phyloP scores from a whole-genome alignment of 495 filamentous ascomycete species.

The Tuber calosporum region DNA sequence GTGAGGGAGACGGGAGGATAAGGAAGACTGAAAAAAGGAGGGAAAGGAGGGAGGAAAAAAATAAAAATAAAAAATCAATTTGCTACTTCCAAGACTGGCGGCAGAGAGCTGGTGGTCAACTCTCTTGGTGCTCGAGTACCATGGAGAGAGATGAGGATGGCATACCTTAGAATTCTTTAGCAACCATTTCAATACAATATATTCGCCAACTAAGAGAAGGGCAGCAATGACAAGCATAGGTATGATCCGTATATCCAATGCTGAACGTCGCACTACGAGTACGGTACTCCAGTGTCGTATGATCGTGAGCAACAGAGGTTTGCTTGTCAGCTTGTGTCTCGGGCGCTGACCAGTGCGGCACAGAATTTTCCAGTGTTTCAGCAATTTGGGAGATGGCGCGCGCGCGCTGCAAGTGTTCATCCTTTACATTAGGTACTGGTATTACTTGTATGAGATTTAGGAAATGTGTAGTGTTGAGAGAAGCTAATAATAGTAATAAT shows the following conservation, averaged over 20 bases:
- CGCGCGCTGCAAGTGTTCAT: not conserved
- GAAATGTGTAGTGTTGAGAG: not conserved
- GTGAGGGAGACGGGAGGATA: too few relatives aligned
- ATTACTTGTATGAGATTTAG: not conserved
- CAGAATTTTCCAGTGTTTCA: not conserved
- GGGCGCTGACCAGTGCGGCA: not conserved
- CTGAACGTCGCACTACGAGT: too few relatives aligned
- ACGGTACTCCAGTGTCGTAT: not conserved
- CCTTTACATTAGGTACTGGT: not conserved
- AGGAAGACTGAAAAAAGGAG: too few relatives aligned
- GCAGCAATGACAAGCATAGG: not conserved
- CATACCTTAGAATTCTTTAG: not conserved
- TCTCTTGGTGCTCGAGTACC: too few relatives aligned
- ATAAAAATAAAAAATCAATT: too few relatives aligned
- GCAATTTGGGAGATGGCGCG: not conserved
- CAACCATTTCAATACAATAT: not conserved
- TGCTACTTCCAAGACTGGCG: not conserved
- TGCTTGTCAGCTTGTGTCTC: not conserved
- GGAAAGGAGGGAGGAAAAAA: not conserved
- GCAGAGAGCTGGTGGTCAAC: not conserved
- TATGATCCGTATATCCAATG: not conserved
- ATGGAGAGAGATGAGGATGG: not conserved
- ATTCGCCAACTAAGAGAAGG: not conserved
- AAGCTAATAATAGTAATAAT: constrained; percentile 1
- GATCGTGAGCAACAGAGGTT: not conserved